Base-by-base conservation (phyloP, 2,329 filamentous ascomycete species). In the Ophiostoma perfectum region DNA sequence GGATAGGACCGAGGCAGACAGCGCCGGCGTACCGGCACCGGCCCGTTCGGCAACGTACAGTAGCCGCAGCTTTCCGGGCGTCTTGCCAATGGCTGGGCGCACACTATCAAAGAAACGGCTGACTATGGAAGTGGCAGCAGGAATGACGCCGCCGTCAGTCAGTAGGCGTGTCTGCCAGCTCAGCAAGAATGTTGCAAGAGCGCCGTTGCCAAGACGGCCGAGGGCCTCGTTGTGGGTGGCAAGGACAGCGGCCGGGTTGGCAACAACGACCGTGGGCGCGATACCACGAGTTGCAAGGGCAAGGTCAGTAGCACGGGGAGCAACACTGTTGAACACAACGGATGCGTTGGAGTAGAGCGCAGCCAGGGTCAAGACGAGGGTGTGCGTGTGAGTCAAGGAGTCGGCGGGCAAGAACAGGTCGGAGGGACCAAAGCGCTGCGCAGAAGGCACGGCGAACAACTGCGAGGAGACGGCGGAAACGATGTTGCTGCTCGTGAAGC, bases 351-450 rank as follows among this genome's bases (percentile, higher is more conserved):
- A 90, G 78, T 88, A 96, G 8, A 99, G 84, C 0, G 93, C 93
- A 0, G 90, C 88, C 69, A 99, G 83, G 0, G 92, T 92, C 70
- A 96, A 82, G 67, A 88, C 86, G 39, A 98, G 84, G 1, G 92
- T 87, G 78, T 96, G 94, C 0, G 89, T 88, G 73, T 90, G 86
- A 7, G 90, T 88, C 63, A 98, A 86, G 5, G 90, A 88, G 73
- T 96, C 92, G 63, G 90, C 92, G 0, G 93, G 89, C 14, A 98
- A 84, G 76, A 99, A 91, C 7, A 96, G 83, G 74, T 99, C 95
- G 2, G 87, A 84, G 1, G 88, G 82, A 27, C 81, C 86, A 70
- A 97, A 81, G 70, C 91, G 89, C 75, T 97, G 90, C 62, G 83
- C 83, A 39, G 87, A 84, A 9, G 93, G 92, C 47, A 98, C 80